These are phyloP conservation scores for Didymella keratinophila DNA, from an alignment of 2,329 filamentous ascomycete genomes.

Conservation along the genomic window DNA sequence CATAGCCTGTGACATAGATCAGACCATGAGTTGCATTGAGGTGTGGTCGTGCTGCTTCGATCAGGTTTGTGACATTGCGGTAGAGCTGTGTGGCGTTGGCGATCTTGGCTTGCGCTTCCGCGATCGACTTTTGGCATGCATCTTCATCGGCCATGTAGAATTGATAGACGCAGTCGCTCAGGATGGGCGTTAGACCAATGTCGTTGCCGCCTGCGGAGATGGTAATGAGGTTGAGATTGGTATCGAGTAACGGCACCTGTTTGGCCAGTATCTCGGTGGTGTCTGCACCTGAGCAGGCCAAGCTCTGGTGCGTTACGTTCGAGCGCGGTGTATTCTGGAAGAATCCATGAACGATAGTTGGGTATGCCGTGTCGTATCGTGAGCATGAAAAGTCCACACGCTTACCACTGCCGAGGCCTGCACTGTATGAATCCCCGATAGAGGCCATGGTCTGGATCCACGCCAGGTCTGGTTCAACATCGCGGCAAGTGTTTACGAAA, in stretches of 20 bases:
- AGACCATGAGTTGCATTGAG: conserved; percentile 34
- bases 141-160: conserved; percentile 37
- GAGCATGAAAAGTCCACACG: conserved; percentile 41
- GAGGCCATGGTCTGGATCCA: conserved; percentile 41
- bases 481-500: background rate
- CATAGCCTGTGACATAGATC: conserved; percentile 43
- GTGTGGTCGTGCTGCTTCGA: conserved; percentile 33
- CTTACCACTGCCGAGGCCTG: conserved; percentile 39
- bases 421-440: conserved; percentile 44
- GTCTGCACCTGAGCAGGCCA: conserved; percentile 43
- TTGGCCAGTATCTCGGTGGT: conserved; percentile 34
- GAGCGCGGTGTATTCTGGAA: conserved; percentile 19
- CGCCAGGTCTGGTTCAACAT: conserved; percentile 16
- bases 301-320: conserved; percentile 35
- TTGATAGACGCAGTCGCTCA: conserved; percentile 44
- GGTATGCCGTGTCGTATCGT: conserved; percentile 40
- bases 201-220: conserved; percentile 47
- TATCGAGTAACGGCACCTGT: conserved; percentile 32
- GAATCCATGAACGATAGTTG: conserved; percentile 33
- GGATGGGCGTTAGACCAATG: conserved; percentile 37
- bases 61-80: conserved; percentile 29
- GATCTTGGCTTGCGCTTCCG: conserved; percentile 29
- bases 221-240: conserved; percentile 38
- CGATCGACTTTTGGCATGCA: conserved; percentile 35
- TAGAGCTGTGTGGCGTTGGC: conserved; percentile 27